Percentiles rank a stretch among this genome's conserved stretches.
These are phyloP conservation scores for Diaporthe sp. DNA, from an alignment of 2,329 filamentous ascomycete species.

Conservation along the genomic window DNA sequence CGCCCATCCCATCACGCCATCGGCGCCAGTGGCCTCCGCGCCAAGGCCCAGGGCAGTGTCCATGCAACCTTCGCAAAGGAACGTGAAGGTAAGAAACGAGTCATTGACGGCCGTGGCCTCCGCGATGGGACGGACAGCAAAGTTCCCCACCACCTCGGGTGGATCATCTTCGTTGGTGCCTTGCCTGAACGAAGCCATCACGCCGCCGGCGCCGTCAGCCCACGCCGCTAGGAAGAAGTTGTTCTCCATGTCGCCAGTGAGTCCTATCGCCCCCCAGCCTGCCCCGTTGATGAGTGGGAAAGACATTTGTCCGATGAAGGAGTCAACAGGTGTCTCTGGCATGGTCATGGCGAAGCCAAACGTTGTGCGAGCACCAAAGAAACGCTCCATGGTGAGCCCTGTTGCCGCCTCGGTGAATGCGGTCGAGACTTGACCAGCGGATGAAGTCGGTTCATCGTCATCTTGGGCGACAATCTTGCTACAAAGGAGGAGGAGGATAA, in stretches of 20 bases:
- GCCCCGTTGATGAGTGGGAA: slow-evolving; percentile 51
- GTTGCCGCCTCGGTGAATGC: slow-evolving; percentile 47
- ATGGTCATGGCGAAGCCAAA: slow-evolving; percentile 56
- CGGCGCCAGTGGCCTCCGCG: neutral
- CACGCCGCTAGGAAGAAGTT: slow-evolving; percentile 57
- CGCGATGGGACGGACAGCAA: slow-evolving; percentile 43
- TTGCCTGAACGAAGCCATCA: slow-evolving; percentile 56
- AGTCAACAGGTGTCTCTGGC: slow-evolving; percentile 49
- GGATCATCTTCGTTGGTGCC: slow-evolving; percentile 55
- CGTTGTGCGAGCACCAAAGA: slow-evolving; percentile 50
- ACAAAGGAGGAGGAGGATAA: neutral
- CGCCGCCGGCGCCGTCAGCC: slow-evolving; percentile 50
- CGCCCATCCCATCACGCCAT: slow-evolving; percentile 19
- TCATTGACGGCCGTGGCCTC: neutral
- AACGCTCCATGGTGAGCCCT: slow-evolving; percentile 49
- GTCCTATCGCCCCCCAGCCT: slow-evolving; percentile 39
- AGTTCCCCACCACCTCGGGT: slow-evolving; percentile 53
- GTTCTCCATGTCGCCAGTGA: slow-evolving; percentile 56
- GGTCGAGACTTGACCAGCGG: neutral
- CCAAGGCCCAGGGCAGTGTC: neutral
- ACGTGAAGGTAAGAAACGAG: slow-evolving; percentile 1
- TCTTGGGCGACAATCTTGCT: neutral
- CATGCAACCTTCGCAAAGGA: neutral
- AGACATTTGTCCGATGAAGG: slow-evolving; percentile 59
- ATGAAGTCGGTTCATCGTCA: slow-evolving; percentile 5